Evolutionary conservation across 257 asterid genomes (phyloP), one percentile per base, ranked within the genome.

Genomic region (Ehretia macrophylla): DNA sequence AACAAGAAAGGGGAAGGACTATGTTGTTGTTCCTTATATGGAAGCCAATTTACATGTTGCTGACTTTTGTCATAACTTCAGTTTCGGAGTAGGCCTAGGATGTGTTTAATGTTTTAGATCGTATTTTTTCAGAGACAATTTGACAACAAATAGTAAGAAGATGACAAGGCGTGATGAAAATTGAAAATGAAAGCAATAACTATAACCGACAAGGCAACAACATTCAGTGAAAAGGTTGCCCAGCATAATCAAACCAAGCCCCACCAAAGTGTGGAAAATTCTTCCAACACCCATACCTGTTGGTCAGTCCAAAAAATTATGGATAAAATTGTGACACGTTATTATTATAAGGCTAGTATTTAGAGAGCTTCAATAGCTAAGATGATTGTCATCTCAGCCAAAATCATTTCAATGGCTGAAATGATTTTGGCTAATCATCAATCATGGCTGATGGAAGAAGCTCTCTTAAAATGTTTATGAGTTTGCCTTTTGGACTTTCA

Each of bases 201-300:
- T 61, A 65, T 72, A 32, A 64, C 83, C 95, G 95, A 89, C 94
- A 85, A 72, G 65, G 63, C 74, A 70, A 68, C 88, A 72, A 78
- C 81, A 75, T 66, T 67, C 55, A 68, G 74, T 61, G 76, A 82
- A 86, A 78, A 74, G 77, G 55, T 68, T 52, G 61, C 76, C 78
- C 82, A 77, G 71, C 83, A 82, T 69, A 59, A 84, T 81, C 62
- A 77, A 76, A 63, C 67, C 66, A 52, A 83, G 67, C 85, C 57
- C 94, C 87, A 80, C 88, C 64, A 84, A 61, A 57, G 35, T 27
- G 35, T 27, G n/a, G n/a, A n/a, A n/a, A n/a, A n/a, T n/a, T n/a
- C n/a, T n/a, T n/a, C n/a, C n/a, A n/a, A n/a, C n/a, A n/a, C n/a
- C n/a, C n/a, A n/a, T n/a, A n/a, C n/a, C n/a, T n/a, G n/a, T n/a